Evolutionary conservation across 345 rosid genomes (phyloP), one percentile per base, ranked within the genome.

Genomic region (Viola odorata): DNA sequence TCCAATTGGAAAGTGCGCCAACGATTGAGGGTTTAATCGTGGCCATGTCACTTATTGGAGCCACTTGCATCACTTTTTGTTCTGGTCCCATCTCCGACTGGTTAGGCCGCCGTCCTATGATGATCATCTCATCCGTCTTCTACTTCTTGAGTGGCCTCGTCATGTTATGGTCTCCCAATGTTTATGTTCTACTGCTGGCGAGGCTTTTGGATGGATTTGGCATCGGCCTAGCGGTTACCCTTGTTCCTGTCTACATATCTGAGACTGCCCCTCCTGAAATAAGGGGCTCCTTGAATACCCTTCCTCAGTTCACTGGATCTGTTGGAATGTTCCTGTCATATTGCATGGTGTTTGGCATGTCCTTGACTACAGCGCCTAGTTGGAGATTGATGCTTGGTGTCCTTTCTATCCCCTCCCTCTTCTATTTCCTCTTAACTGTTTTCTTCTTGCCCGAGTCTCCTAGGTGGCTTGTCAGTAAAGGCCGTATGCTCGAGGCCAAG

Each of bases 361-460:
- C 99, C 1, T 62, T 88, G 64, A 75, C 55, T 78, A 60, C 81
- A 4, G 74, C 80, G 13, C 95, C 96, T 8, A 95, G 75, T 68
- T 95, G 97, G 99, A 91, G 99, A 76, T 57, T 91, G 84, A 95
- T 91, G 97, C 92, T 95, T 45, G 99, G 99, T 52, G 85, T 95
- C 74, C 89, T 95, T 63, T 85, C 82, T 48, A 53, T 86, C 62
- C 99, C 99, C 41, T 88, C 99, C 10, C 70, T 86, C 37, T 3
- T 81, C 41, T 88, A 86, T 73, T 79, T 85, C 70, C 68, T 59
- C 53, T 74, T 94, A 61, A 78, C 88, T 0, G 10, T 86, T 58
- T 83, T 84, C 74, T 85, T 69, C 85, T 73, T 94, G 81, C 97
- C 97, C 0, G 99, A 94, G 82, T 94, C 99, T 13, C 99, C 99